Evolutionary conservation across 192 early-diverging fungal species (phyloP).

Genomic region (Chytriomyces sp.): DNA sequence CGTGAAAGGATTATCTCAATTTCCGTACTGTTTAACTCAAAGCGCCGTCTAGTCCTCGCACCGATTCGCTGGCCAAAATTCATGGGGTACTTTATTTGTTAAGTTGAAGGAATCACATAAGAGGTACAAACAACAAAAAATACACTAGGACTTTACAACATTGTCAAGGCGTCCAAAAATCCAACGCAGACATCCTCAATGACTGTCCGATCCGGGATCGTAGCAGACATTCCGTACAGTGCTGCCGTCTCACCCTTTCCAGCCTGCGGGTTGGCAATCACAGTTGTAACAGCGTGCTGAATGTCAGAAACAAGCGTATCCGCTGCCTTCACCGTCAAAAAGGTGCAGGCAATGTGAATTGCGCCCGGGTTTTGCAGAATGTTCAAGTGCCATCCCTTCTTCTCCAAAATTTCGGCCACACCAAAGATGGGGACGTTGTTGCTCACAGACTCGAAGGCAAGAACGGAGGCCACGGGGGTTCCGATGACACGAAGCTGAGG

Average conservation of each 20-base stretch:
- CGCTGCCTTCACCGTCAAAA: slow-evolving; percentile 70
- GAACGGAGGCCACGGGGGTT: slow-evolving; percentile 76
- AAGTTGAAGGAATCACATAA: too few species aligned
- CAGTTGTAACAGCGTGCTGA: slow-evolving; percentile 63
- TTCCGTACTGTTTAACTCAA: too few species aligned
- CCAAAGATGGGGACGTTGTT: slow-evolving; percentile 77
- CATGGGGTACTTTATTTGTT: too few species aligned
- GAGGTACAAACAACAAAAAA: too few species aligned
- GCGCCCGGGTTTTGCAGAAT: slow-evolving; percentile 86
- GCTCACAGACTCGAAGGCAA: slow-evolving; percentile 75
- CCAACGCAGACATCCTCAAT: slow-evolving; percentile 84
- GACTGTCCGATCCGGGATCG: slow-evolving; percentile 83
- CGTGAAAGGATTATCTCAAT: too few species aligned
- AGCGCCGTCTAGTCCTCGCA: too few species aligned
- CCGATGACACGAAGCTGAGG: slow-evolving; percentile 76
- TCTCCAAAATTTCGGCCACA: slow-evolving; percentile 78
- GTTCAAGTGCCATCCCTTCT: slow-evolving; percentile 84
- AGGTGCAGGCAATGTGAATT: slow-evolving; percentile 88
- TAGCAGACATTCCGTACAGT: slow-evolving; percentile 90
- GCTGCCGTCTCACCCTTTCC: slow-evolving; percentile 79
- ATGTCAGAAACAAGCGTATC: slow-evolving; percentile 79
- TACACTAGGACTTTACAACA: too few species aligned
- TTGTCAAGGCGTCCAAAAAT: slow-evolving; percentile 82
- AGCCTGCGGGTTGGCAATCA: slow-evolving; percentile 68
- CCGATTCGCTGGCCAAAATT: too few species aligned